Evolutionary conservation across 371 early-diverging fungal species (phyloP).

Genomic region (Umbelopsis sp.): DNA sequence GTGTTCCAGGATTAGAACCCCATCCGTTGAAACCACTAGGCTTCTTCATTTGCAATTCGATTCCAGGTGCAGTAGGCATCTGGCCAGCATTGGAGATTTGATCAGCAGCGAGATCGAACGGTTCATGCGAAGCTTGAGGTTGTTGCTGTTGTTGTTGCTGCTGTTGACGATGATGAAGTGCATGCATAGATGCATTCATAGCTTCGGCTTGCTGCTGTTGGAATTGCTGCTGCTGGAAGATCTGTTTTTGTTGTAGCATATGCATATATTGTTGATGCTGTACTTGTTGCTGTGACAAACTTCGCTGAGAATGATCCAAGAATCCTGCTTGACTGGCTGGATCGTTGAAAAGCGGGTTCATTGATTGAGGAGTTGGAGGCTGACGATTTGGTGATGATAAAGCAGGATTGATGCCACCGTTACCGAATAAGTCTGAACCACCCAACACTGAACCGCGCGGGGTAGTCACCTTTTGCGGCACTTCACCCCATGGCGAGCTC

Average conservation of each 20-base stretch:
- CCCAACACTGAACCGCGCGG: constrained; percentile 38
- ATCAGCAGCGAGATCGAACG: constrained; percentile 1
- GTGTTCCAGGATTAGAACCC: constrained; percentile 50
- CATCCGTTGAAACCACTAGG: constrained; percentile 30
- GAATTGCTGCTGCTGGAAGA: constrained; percentile 51
- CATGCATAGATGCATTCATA: constrained; percentile 44
- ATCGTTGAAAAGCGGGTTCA: constrained; percentile 39
- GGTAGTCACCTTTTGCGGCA: constrained; percentile 22
- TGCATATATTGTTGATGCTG: constrained; percentile 56
- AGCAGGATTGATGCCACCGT: constrained; percentile 24
- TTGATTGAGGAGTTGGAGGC: constrained; percentile 24
- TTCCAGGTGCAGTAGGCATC: constrained; percentile 24
- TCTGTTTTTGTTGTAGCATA: constrained; percentile 55
- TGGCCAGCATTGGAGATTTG: constrained; percentile 14
- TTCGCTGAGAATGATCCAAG: constrained; percentile 44
- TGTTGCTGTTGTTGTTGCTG: constrained; percentile 36
- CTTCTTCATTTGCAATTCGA: constrained; percentile 25
- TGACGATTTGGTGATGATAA: constrained; percentile 35
- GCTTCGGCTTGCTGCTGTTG: constrained; percentile 49
- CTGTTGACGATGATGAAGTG: constrained; percentile 51
- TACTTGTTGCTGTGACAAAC: constrained; percentile 33
- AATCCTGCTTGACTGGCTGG: constrained; percentile 23
- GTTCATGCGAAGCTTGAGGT: constrained; percentile 21
- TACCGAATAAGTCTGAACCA: constrained; percentile 39
- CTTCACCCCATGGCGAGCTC: constrained; percentile 35